Percentiles rank a stretch among this genome's conserved stretches.
Conservation (phyloP, 73 alveolate species). For the Paramecium sonneborni region DNA sequence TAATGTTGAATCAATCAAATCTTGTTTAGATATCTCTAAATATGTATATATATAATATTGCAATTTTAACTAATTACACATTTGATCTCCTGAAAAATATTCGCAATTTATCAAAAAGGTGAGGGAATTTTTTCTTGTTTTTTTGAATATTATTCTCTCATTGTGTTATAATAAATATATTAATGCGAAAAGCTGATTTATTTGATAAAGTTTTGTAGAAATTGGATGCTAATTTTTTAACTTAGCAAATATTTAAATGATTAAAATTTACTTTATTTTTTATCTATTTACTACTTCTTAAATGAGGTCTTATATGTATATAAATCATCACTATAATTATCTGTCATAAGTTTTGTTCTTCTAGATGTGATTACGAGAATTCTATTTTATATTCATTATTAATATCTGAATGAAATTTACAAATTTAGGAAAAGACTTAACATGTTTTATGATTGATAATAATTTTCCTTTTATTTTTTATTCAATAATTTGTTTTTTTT, state of each 20-base stretch:
- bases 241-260: neutral
- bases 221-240: neutral
- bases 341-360: neutral
- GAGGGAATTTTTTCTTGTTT: neutral
- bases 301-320: neutral
- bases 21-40: neutral
- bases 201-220: neutral
- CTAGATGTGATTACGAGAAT: neutral
- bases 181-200: neutral
- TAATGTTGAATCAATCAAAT: neutral
- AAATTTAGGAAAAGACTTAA: too few relatives aligned
- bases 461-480: constrained; percentile 6
- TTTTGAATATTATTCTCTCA: neutral
- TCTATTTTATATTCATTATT: neutral
- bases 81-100: neutral
- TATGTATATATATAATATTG: neutral
- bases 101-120: neutral
- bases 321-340: neutral
- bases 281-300: neutral
- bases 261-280: neutral
- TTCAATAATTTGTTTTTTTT: neutral
- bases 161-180: neutral
- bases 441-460: neutral
- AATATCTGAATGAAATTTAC: neutral
- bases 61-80: too few relatives aligned